Evolutionary conservation across 169 alveolate genomes (phyloP), one percentile per base, ranked within the genome.

Genomic region (Babesia caballi): DNA sequence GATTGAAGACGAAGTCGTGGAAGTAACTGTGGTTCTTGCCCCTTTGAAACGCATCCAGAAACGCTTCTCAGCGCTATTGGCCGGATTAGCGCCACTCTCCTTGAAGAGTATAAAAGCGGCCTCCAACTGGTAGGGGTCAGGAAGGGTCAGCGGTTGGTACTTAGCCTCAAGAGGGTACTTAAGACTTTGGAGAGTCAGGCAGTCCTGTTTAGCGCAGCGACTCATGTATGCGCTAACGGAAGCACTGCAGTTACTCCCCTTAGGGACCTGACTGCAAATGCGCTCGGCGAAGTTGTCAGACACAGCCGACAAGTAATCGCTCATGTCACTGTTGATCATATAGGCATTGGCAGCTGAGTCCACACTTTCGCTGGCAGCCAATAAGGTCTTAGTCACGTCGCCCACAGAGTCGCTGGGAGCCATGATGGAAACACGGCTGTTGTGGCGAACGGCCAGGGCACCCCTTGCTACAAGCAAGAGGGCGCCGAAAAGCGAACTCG

Each of bases 51-150:
- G 51, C 53, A 30, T 44, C 66, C 56, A 58, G 33, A 50, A 30
- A 0, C 56, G 60, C 9, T 53, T 25, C 23, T 14, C 25, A 14
- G 15, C 33, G 14, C 28, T 32, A 41, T 51, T 52, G 38, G 47
- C 32, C 21, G 68, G 71, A 49, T 75, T 68, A 7, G 85, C 54
- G 19, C 50, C 71, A 32, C 76, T 30, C 27, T 75, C 44, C 38
- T 30, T 75, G 70, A 75, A 66, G 23, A 66, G 46, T 25, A 12
- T 11, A 60, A 75, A 75, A 19, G 78, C 78, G 30, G 61, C 61
- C 47, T 63, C 78, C 56, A 75, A 47, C 71, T 75, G 85, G 57
- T 32, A 53, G 15, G 61, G 77, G n/a, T 67, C 23, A 4, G 85
- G 85, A 7, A 75, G 70, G 3, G 7, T 11, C 25, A 75, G 66